phyloP scores from a whole-genome alignment of 345 rosid species.

The Lenwebbia sp. region DNA sequence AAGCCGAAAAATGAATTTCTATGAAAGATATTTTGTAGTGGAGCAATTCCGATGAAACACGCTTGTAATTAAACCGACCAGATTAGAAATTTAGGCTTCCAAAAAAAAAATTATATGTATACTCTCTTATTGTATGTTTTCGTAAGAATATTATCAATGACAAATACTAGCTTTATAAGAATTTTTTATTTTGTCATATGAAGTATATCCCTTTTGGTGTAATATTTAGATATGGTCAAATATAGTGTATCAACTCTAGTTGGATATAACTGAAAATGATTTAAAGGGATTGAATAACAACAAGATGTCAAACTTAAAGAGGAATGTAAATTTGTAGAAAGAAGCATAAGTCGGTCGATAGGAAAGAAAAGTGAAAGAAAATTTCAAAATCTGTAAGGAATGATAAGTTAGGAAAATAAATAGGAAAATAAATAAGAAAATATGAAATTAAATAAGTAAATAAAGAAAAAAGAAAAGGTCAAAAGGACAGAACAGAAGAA shows the following conservation, averaged over 20 bases:
- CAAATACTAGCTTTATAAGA: neutral
- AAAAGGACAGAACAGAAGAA: neutral
- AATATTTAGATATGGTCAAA: neutral
- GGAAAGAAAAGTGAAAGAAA: neutral
- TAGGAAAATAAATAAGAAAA: neutral
- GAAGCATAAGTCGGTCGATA: neutral
- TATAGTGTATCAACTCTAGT: neutral
- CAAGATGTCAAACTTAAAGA: neutral
- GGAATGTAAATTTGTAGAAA: neutral
- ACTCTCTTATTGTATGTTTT: neutral
- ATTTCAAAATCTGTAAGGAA: neutral
- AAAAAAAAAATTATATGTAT: neutral
- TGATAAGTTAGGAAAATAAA: neutral
- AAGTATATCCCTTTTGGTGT: neutral
- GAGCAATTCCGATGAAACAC: too few relatives aligned
- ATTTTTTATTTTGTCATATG: neutral
- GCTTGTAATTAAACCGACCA: neutral
- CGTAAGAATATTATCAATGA: neutral
- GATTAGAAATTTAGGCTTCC: neutral
- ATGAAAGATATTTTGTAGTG: too few relatives aligned
- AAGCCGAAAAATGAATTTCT: too few relatives aligned
- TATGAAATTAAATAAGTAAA: neutral
- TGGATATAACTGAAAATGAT: neutral
- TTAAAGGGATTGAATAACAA: neutral
- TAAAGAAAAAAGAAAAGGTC: neutral